These are phyloP conservation scores for Suillus americanus DNA, from an alignment of 768 basidiomycete genomes.

Conservation along the genomic window DNA sequence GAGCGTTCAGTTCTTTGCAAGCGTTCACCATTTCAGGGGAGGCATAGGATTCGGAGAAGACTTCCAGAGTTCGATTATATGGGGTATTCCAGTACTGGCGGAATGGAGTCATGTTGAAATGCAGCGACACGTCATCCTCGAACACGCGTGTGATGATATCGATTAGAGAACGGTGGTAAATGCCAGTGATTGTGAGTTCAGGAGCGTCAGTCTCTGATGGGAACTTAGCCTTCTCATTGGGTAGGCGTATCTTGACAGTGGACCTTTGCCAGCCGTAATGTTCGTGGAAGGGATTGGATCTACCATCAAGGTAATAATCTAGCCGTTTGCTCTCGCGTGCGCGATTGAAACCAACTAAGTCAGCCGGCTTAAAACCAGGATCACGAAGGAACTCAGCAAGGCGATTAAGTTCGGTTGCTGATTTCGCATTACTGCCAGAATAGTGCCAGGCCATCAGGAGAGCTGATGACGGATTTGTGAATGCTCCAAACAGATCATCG, in stretches of 20 bases:
- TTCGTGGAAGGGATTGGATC: conserved; percentile 8
- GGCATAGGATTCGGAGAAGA: conserved; percentile 10
- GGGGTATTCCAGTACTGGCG: conserved; percentile 1
- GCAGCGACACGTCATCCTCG: not conserved
- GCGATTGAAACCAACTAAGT: conserved; percentile 22
- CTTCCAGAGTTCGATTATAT: not conserved
- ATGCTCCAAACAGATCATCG: conserved; percentile 17
- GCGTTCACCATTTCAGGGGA: not conserved
- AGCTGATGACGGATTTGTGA: conserved; percentile 20
- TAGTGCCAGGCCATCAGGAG: conserved; percentile 34
- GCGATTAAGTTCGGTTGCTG: conserved; percentile 21
- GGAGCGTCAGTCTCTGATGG: conserved; percentile 5
- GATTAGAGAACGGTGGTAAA: not conserved
- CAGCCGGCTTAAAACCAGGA: conserved; percentile 19
- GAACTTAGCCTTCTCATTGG: conserved; percentile 6
- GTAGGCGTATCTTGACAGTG: conserved; percentile 1
- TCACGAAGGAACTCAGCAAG: conserved; percentile 27
- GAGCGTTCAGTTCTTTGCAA: not conserved
- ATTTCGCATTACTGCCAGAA: conserved; percentile 27
- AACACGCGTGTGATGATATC: conserved; percentile 9
- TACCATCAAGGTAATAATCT: conserved; percentile 4
- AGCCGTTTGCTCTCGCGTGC: not conserved
- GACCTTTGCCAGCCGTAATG: conserved; percentile 11
- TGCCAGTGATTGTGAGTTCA: not conserved
- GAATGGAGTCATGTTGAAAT: conserved; percentile 13